phyloP scores from a whole-genome alignment of 208 protist genomes.

The Strigomonas galati region DNA sequence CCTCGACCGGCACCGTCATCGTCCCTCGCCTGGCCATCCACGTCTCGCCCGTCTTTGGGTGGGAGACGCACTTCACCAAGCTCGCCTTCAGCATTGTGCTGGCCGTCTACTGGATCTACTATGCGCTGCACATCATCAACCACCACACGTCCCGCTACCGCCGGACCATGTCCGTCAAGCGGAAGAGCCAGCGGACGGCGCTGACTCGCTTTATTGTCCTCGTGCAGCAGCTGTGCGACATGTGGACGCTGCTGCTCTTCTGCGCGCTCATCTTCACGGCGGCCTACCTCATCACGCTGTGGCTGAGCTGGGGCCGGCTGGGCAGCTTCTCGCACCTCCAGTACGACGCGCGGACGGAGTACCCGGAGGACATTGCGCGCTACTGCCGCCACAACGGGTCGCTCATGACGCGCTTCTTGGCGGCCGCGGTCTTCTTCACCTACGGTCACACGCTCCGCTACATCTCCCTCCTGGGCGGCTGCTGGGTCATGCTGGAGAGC shows the following conservation, averaged over 20 bases:
- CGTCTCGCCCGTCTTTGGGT: conserved; percentile 12
- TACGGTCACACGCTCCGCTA: conserved; percentile 18
- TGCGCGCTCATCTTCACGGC: conserved; percentile 17
- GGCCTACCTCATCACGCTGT: conserved; percentile 16
- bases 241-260: conserved; percentile 17
- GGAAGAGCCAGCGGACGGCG: conserved; percentile 13
- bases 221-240: conserved; percentile 17
- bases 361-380: conserved; percentile 14
- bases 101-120: conserved; percentile 25
- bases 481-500: conserved; percentile 15
- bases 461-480: conserved; percentile 1
- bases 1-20: conserved; percentile 17
- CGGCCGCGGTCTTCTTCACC: conserved; percentile 20
- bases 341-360: conserved; percentile 16
- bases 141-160: conserved; percentile 3
- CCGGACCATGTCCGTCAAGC: conserved; percentile 1
- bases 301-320: conserved; percentile 16
- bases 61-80: conserved; percentile 15
- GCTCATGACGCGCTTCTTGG: conserved; percentile 12
- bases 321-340: background rate
- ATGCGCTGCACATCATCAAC: background rate
- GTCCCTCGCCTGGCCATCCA: conserved; percentile 14
- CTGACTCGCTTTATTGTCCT: conserved; percentile 9
- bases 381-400: conserved; percentile 13
- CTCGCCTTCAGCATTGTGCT: conserved; percentile 24